A percentile compares a stretch with the other conserved stretches of the same genome.
phyloP scores from a whole-genome alignment of 805 yeast species.

The Jamesozyma hellenica region DNA sequence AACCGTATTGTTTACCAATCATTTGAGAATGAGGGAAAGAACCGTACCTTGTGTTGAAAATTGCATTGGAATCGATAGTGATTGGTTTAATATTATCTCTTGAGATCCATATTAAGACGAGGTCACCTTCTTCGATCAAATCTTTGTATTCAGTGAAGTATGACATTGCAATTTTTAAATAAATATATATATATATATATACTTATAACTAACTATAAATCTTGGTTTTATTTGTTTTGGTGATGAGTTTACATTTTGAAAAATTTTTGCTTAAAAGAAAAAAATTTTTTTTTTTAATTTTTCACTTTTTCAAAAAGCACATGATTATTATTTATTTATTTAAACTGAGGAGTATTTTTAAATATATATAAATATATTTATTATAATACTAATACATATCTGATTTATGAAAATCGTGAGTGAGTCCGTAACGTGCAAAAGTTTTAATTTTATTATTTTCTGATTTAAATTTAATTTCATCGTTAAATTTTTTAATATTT shows the following conservation, averaged over 20 bases:
- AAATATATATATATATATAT: too few species aligned
- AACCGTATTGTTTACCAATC: slow-evolving; percentile 75
- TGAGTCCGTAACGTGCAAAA: slow-evolving; percentile 45
- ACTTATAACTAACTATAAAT: too few species aligned
- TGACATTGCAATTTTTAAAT: slow-evolving; percentile 6
- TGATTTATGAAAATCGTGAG: slow-evolving; percentile 45
- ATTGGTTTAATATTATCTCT: slow-evolving; percentile 73
- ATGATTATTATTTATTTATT: not conserved
- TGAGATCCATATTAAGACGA: slow-evolving; percentile 78
- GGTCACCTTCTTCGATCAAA: slow-evolving; percentile 71
- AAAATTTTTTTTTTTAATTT: too few species aligned
- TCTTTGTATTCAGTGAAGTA: slow-evolving; percentile 50
- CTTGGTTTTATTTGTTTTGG: too few species aligned
- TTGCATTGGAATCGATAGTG: slow-evolving; percentile 45
- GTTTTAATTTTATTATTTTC: slow-evolving; percentile 40
- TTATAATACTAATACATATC: slow-evolving; percentile 37
- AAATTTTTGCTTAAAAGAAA: too few species aligned
- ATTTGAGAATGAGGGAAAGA: slow-evolving; percentile 73
- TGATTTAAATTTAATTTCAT: slow-evolving; percentile 29
- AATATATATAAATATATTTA: too few species aligned
- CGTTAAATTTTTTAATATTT: slow-evolving; percentile 27
- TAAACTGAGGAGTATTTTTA: not conserved
- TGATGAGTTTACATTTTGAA: too few species aligned
- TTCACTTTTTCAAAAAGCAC: too few species aligned
- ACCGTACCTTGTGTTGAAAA: slow-evolving; percentile 81